Evolutionary conservation across 495 filamentous ascomycete genomes (phyloP).

Genomic region (Aspergillus baeticus): DNA sequence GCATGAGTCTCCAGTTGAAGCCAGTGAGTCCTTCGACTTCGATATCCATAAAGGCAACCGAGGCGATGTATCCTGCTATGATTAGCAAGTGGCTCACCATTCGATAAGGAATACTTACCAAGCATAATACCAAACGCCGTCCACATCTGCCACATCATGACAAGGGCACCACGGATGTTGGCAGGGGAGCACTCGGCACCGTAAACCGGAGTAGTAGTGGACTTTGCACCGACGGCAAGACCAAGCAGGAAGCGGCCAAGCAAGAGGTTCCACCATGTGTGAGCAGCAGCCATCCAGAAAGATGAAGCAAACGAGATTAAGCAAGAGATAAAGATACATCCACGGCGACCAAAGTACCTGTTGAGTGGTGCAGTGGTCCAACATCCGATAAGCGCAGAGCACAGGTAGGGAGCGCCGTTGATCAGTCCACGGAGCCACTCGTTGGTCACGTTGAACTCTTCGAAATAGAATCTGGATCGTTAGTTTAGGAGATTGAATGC

Average conservation of each 20-base stretch:
- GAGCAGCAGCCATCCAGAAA: slow-evolving; percentile 46
- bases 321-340: slow-evolving; percentile 57
- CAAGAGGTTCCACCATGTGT: slow-evolving; percentile 53
- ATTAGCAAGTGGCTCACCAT: not conserved
- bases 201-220: slow-evolving; percentile 57
- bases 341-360: slow-evolving; percentile 52
- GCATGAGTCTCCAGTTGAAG: slow-evolving; percentile 46
- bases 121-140: slow-evolving; percentile 82
- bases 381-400: slow-evolving; percentile 45
- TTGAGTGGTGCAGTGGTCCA: slow-evolving; percentile 59
- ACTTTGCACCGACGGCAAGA: slow-evolving; percentile 60
- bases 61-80: slow-evolving; percentile 55
- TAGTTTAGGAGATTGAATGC: not conserved
- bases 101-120: slow-evolving; percentile 43
- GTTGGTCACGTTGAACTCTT: slow-evolving; percentile 18
- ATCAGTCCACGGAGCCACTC: slow-evolving; percentile 49
- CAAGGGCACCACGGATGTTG: slow-evolving; percentile 56
- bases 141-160: slow-evolving; percentile 65
- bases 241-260: slow-evolving; percentile 57
- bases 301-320: slow-evolving; percentile 45
- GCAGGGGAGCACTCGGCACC: slow-evolving; percentile 56
- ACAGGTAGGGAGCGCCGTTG: slow-evolving; percentile 46
- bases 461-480: slow-evolving; percentile 17
- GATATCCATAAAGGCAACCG: slow-evolving; percentile 59
- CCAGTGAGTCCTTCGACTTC: slow-evolving; percentile 44